Percentiles rank a stretch among this genome's conserved stretches.
Conservation (phyloP, 139 green algal genomes). For the Mesotaenium endlicherianum region DNA sequence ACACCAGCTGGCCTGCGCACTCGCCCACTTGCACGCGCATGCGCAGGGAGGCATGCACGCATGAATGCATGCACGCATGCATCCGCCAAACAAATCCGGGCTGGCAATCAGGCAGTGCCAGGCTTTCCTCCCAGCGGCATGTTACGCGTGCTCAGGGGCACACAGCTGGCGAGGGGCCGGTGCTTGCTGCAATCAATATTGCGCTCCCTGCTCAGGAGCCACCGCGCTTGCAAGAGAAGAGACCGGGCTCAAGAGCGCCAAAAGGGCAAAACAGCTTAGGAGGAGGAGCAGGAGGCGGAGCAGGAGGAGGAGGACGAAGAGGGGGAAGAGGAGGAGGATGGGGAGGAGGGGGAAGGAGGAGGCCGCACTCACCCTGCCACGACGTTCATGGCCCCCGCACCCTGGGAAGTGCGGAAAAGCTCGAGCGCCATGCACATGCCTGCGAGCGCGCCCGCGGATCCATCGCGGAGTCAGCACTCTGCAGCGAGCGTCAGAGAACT, state of each 20-base stretch:
- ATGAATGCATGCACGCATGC: too few species aligned
- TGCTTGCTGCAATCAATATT: neutral
- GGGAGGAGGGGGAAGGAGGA: neutral
- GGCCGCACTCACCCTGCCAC: neutral
- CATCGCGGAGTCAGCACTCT: neutral
- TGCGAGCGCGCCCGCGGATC: neutral
- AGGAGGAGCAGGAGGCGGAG: neutral
- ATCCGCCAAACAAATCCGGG: too few species aligned
- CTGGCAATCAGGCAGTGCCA: neutral
- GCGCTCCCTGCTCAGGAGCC: neutral
- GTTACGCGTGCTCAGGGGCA: neutral
- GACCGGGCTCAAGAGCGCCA: neutral
- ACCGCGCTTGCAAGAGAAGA: neutral
- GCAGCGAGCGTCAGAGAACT: neutral
- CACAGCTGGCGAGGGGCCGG: neutral
- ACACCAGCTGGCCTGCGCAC: too few species aligned
- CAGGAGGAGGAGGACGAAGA: neutral
- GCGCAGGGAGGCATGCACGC: too few species aligned
- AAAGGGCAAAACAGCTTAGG: neutral
- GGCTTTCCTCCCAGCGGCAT: neutral
- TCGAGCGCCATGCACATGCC: neutral
- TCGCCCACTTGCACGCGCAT: too few species aligned
- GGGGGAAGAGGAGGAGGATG: neutral
- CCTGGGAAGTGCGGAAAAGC: neutral
- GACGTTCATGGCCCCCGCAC: neutral